Conservation (phyloP, 257 asterid genomes). For the Hygrophila difformis region DNA sequence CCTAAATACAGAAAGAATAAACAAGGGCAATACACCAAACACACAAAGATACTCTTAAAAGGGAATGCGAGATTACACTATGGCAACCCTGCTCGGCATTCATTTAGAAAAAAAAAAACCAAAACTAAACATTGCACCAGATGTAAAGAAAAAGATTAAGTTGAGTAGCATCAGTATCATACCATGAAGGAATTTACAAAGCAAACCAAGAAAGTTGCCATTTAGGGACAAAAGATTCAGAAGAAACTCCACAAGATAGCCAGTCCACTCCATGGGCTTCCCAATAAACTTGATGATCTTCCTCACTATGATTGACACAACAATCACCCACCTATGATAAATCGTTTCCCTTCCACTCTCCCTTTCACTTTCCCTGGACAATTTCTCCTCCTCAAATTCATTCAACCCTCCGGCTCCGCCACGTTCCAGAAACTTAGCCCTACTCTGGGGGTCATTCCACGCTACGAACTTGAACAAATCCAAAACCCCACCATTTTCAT, state of each 20-base stretch:
- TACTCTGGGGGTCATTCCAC: constrained; percentile 29
- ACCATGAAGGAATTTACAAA: constrained; percentile 49
- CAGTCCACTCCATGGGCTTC: constrained; percentile 73
- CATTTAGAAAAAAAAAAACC: no score
- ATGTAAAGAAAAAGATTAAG: no score
- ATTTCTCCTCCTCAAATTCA: no score
- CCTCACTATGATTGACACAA: constrained; percentile 57
- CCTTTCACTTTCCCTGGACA: constrained; percentile 20
- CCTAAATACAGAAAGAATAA: no score
- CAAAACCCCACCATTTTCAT: constrained; percentile 49
- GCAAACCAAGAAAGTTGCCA: constrained; percentile 47
- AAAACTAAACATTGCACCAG: no score
- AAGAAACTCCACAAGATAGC: constrained; percentile 57
- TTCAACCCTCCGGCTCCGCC: no score
- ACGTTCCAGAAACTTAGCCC: constrained; percentile 46
- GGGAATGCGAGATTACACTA: no score
- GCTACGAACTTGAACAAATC: constrained; percentile 54
- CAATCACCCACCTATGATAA: constrained; percentile 71
- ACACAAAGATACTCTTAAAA: no score
- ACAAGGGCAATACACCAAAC: no score
- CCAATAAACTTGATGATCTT: constrained; percentile 47
- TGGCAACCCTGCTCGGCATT: no score
- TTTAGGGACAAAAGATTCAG: constrained; percentile 69
- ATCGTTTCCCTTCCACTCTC: constrained; percentile 19
- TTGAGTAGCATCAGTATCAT: constrained; percentile 8